Conservation (phyloP, 2,329 filamentous ascomycete species). For the Aaosphaeria arxii region DNA sequence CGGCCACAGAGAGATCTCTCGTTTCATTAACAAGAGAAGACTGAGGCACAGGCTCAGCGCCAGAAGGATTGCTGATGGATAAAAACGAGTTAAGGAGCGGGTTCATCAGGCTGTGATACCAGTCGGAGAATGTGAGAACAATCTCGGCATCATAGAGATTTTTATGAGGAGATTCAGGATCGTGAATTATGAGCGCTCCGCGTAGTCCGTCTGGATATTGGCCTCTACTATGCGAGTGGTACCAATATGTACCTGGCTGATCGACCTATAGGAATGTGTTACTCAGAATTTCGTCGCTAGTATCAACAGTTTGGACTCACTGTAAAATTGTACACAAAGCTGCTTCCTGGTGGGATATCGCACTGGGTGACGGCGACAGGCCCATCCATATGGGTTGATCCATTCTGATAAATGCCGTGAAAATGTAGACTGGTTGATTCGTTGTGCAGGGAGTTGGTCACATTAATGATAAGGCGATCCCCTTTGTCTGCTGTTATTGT, state of each 20-base stretch:
- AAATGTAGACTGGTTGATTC: constrained; percentile 67
- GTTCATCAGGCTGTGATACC: constrained; percentile 63
- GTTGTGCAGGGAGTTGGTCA: constrained; percentile 64
- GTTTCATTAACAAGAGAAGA: constrained; percentile 64
- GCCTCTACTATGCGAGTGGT: constrained; percentile 62
- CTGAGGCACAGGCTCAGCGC: constrained; percentile 63
- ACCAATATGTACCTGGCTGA: constrained; percentile 59
- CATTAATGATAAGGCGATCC: constrained; percentile 65
- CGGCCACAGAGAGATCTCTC: constrained; percentile 42
- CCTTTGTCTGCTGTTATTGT: constrained; percentile 69
- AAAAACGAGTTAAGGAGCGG: constrained; percentile 39
- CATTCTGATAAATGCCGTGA: constrained; percentile 74
- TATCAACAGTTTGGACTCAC: constrained; percentile 4
- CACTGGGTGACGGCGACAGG: constrained; percentile 57
- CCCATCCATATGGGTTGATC: constrained; percentile 70
- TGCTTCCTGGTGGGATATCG: constrained; percentile 58
- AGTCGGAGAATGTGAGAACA: constrained; percentile 67
- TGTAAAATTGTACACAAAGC: constrained; percentile 59
- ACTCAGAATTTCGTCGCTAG: neutral
- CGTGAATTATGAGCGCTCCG: constrained; percentile 64
- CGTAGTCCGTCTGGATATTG: constrained; percentile 69
- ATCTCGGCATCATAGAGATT: constrained; percentile 59
- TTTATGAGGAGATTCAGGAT: constrained; percentile 52
- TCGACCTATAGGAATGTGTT: constrained; percentile 19
- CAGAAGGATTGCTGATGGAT: constrained; percentile 46